Evolutionary conservation across 129 eudicot genomes (phyloP).

Genomic region (Chrysanthemum makinoi): DNA sequence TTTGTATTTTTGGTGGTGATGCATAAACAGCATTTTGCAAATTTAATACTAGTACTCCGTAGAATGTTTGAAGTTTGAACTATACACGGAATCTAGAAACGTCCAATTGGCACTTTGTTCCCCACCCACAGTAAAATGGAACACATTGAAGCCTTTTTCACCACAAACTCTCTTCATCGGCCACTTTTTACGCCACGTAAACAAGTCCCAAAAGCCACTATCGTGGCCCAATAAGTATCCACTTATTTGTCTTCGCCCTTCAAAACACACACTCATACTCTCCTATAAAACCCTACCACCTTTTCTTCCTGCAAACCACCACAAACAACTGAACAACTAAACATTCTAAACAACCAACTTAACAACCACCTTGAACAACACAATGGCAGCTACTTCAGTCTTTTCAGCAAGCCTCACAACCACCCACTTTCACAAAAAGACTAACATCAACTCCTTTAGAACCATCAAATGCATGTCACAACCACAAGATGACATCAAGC

Average conservation of each 20-base stretch:
- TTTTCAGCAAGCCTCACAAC: slow-evolving; percentile 21
- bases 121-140: background rate
- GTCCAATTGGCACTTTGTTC: background rate
- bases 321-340: background rate
- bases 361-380: no score
- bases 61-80: background rate
- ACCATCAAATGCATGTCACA: slow-evolving; percentile 26
- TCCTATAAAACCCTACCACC: slow-evolving; percentile 25
- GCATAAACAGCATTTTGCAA: background rate
- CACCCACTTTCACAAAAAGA: background rate
- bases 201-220: slow-evolving; percentile 6
- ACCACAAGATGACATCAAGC: slow-evolving; percentile 19
- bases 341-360: background rate
- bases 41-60: no score
- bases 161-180: slow-evolving; percentile 18
- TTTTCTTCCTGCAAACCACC: background rate
- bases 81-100: background rate
- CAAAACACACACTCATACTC: background rate
- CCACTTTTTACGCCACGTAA: slow-evolving; percentile 27
- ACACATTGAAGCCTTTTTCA: slow-evolving; percentile 10
- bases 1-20: no score
- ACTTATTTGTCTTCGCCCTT: slow-evolving; percentile 26
- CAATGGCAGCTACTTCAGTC: slow-evolving; percentile 41
- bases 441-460: background rate
- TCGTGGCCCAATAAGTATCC: slow-evolving; percentile 69